Percentiles rank a stretch among this genome's conserved stretches.
Conservation (phyloP, 768 basidiomycete genomes). For the Rhizopogon salebrosus region DNA sequence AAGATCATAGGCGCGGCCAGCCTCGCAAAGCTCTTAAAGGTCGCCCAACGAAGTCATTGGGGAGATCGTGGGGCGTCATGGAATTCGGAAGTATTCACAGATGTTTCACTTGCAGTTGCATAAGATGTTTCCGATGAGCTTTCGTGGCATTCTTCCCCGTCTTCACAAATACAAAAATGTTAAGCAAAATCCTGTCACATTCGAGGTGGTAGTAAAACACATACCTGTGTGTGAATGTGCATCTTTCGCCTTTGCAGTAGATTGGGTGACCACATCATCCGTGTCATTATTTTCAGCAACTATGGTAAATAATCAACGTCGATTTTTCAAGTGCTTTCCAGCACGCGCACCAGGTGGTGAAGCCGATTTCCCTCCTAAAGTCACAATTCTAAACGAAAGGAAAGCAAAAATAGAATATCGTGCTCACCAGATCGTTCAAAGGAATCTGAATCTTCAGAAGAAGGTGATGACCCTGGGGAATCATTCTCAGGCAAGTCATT, state of each 20-base stretch:
- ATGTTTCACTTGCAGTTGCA: conserved; percentile 4
- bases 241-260: background rate
- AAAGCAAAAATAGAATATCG: background rate
- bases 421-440: background rate
- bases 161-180: conserved; percentile 7
- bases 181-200: background rate
- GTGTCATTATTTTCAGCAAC: background rate
- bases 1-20: conserved; percentile 35
- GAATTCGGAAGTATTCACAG: conserved; percentile 5
- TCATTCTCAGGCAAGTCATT: conserved; percentile 1
- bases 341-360: background rate
- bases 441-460: background rate
- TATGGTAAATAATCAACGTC: background rate
- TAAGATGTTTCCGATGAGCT: conserved; percentile 1
- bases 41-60: conserved; percentile 48
- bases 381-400: background rate
- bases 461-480: background rate
- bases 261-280: background rate
- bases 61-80: conserved; percentile 12
- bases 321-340: background rate
- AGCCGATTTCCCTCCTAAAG: background rate
- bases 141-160: conserved; percentile 5
- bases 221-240: background rate
- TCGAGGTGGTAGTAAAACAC: background rate
- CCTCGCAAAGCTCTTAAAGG: conserved; percentile 40